These are phyloP conservation scores for Dissophora globulifera DNA, from an alignment of 192 early-diverging fungal genomes.

Conservation along the genomic window DNA sequence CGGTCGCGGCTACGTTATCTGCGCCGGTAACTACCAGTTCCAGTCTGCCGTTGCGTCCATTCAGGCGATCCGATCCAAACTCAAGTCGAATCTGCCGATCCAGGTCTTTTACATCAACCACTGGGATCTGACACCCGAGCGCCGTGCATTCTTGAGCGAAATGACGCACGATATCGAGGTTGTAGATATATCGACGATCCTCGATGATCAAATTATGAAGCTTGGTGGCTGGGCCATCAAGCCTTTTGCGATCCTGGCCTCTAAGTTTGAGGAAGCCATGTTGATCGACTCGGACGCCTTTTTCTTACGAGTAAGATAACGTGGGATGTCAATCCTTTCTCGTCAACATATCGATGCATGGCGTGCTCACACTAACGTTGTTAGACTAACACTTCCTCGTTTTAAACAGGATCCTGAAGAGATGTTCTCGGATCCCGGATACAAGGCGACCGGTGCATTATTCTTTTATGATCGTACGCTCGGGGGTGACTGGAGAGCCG, in stretches of 20 bases:
- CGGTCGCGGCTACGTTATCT: constrained; percentile 44
- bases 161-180: constrained; percentile 50
- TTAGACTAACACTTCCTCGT: neutral
- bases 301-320: constrained; percentile 52
- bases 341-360: no score
- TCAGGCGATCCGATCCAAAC: constrained; percentile 47
- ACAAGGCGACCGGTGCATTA: constrained; percentile 56
- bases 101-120: constrained; percentile 66
- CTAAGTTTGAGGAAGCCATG: constrained; percentile 65
- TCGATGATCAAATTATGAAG: constrained; percentile 53
- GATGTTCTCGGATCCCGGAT: constrained; percentile 57
- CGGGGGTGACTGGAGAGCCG: constrained; percentile 32
- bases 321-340: no score
- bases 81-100: constrained; percentile 65
- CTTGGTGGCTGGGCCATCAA: constrained; percentile 72
- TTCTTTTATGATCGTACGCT: constrained; percentile 71
- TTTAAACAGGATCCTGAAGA: constrained; percentile 53
- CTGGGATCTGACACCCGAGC: constrained; percentile 40
- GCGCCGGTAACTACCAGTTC: constrained; percentile 60
- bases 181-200: constrained; percentile 37
- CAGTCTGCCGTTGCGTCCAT: constrained; percentile 52
- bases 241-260: constrained; percentile 67
- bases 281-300: constrained; percentile 72
- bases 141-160: constrained; percentile 30
- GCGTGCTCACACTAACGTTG: neutral